Base-by-base conservation (phyloP, 306 rosid genomes). In the Ceratonia siliqua region DNA sequence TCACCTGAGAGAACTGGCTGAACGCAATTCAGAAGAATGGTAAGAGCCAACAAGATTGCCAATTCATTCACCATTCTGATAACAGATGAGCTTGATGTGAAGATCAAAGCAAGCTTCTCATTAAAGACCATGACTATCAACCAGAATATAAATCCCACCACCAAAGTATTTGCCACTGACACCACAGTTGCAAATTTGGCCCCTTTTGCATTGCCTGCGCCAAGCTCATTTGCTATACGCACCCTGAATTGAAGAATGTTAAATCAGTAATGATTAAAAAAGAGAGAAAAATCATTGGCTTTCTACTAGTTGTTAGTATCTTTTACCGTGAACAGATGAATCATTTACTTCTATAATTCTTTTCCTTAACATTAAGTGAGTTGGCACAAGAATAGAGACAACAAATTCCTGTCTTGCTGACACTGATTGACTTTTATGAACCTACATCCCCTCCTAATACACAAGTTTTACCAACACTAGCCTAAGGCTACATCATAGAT, bases 1-100 rank as follows among this genome's bases (percentile, higher is more conserved):
- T 71, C 13, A 85, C 97, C 94, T 33, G 90, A 85, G 70, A 91
- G 94, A 81, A 82, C 85, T 15, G 92, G 97, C 56, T 89, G 90
- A 74, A 87, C 64, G 81, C 97, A 85, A 69, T 82, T 91, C 30
- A 89, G 81, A 68, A 91, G 87, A 78, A 91, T 53, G 54, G 94
- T 87, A 67, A 74, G 71, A 25, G 86, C 94, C 84, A 91, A 71
- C 73, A 91, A 68, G 63, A 84, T 28, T 38, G 92, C 62, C n/a
- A 88, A 81, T 14, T 87, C 85, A 74, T 87, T 78, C 12, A 58
- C 41, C 64, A 58, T 15, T 58, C 64, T 58, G 22, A 58, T 30
- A 28, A 58, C 64, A 15, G 64, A 36, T 28, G 28, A 58, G 64
- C 64, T 58, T 58, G 64, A 14, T 28, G 64, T 28, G 64, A 58